These are phyloP conservation scores for Vanrija pseudolonga DNA, from an alignment of 1,284 basidiomycete genomes.

Conservation along the genomic window DNA sequence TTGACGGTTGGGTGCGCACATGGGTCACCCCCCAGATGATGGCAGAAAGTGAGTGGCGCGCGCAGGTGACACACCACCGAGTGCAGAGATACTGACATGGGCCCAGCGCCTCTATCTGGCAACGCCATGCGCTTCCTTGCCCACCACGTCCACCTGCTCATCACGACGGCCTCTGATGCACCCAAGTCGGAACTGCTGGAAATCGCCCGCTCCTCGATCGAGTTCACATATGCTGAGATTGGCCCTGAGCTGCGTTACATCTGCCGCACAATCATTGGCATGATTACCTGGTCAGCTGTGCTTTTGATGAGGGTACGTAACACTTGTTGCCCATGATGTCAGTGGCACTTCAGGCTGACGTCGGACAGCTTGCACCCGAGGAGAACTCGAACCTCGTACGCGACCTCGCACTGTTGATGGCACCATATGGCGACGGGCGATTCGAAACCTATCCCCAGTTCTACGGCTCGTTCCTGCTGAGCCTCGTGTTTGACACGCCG, in stretches of 20 bases:
- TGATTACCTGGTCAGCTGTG: conserved; percentile 6
- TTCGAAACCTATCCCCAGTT: conserved; percentile 6
- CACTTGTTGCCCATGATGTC: background rate
- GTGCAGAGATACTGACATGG: background rate
- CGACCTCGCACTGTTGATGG: conserved; percentile 2
- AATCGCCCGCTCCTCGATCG: background rate
- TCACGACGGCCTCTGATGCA: background rate
- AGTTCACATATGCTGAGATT: background rate
- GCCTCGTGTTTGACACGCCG: background rate
- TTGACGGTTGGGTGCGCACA: background rate
- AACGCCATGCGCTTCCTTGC: background rate
- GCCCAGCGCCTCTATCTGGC: background rate
- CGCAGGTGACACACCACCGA: no score
- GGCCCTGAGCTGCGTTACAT: conserved; percentile 1
- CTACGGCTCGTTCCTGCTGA: conserved; percentile 5
- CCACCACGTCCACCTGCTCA: conserved; percentile 6
- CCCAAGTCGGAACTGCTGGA: background rate
- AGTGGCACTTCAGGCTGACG: background rate
- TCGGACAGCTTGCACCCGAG: background rate
- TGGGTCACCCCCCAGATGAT: conserved; percentile 2
- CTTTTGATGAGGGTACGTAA: background rate
- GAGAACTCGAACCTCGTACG: background rate
- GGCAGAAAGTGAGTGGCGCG: background rate
- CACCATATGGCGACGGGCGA: background rate
- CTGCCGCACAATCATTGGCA: conserved; percentile 3